These are phyloP conservation scores for Endoconidiophora polonica DNA, from an alignment of 2,329 filamentous ascomycete genomes.

Conservation along the genomic window DNA sequence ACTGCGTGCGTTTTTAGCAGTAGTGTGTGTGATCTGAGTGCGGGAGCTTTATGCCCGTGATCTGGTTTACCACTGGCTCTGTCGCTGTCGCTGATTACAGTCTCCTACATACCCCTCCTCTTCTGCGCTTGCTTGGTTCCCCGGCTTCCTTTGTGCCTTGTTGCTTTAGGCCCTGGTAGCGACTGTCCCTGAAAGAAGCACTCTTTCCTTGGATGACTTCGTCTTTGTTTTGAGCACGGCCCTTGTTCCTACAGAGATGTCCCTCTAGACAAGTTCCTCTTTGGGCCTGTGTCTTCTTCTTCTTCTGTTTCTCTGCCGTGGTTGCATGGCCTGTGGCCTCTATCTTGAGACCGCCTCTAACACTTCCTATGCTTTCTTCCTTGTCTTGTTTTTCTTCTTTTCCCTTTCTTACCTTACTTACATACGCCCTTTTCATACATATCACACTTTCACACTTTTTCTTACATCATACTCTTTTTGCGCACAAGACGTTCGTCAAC, in stretches of 20 bases:
- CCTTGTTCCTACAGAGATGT: neutral
- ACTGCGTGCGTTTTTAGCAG: too few relatives aligned
- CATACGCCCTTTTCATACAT: neutral
- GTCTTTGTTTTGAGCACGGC: neutral
- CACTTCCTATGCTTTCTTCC: neutral
- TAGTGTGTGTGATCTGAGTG: too few relatives aligned
- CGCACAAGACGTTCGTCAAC: neutral
- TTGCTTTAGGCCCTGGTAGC: too few relatives aligned
- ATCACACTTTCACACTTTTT: neutral
- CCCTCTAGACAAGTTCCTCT: neutral
- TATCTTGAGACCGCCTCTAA: neutral
- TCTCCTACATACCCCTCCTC: too few relatives aligned
- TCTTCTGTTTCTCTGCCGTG: neutral
- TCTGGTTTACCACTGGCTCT: too few relatives aligned
- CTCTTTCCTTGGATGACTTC: neutral
- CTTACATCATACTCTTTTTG: neutral
- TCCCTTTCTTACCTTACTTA: neutral
- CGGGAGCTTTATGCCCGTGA: too few relatives aligned
- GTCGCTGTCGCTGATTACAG: too few relatives aligned
- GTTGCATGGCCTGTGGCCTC: too few relatives aligned
- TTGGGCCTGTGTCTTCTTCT: neutral
- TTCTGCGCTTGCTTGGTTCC: neutral
- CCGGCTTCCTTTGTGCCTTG: neutral
- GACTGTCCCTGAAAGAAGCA: neutral
- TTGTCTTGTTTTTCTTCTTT: conserved; percentile 3